Evolutionary conservation across 768 basidiomycete genomes (phyloP), one percentile per base, ranked within the genome.

Genomic region (Phanerochaete carnosa): DNA sequence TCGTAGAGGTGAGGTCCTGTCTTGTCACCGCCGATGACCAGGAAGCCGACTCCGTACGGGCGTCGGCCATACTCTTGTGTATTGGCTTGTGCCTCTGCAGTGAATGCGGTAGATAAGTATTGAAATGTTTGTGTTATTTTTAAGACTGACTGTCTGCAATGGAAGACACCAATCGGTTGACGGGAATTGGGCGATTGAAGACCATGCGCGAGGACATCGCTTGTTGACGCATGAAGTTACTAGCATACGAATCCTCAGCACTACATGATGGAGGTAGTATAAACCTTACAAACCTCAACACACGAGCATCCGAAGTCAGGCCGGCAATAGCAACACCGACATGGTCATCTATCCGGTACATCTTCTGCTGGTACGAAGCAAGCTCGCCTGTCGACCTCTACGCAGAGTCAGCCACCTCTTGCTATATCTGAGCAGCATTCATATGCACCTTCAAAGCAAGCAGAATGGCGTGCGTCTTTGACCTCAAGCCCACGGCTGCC

Each of bases 201-300:
- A 92, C 77, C 96, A 99, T 98, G 65, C 88, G 87, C 13, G 90
- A 92, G 32, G 86, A 85, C 89, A 98, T 94, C 52, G 97, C 96
- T 77, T 98, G 94, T 74, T 98, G 97, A 39, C 97, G 86, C 97
- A 99, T 98, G 74, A 96, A 98, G 78, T 99, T 98, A 73, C 96
- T 98, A 68, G 2, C 32, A n/a, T 19, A 53, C 37, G 46, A 43
- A 19, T 7, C 39, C 15, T 49, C 55, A 55, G 60, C 57, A 22
- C 22, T 49, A 5, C 45, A 49, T 25, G 23, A 33, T 7, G 19
- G 4, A 23, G 8, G 13, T 15, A 37, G 19, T 35, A 26, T 19
- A 9, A 22, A 54, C 45, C 49, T 45, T 26, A 74, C 65, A 29
- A 19, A 95, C 95, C 94, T 96, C 67, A 99, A 76, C 1, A 98